phyloP scores from a whole-genome alignment of 148 eudicot genomes.

The Rhododendron molle region DNA sequence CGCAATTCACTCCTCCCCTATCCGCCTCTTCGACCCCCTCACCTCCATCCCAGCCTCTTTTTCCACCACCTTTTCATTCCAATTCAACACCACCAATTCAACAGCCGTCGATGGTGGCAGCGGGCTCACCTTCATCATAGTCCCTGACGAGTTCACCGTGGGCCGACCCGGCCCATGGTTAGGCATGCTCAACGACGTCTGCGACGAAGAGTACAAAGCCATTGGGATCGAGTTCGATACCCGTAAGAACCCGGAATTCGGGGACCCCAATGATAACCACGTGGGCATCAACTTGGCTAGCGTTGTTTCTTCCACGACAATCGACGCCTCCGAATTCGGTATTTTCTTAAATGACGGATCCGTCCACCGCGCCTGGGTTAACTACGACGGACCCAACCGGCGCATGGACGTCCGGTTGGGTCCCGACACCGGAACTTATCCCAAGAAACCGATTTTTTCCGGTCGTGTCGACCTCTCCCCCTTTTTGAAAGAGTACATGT shows the following conservation, averaged over 20 bases:
- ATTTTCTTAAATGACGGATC: slow-evolving; percentile 54
- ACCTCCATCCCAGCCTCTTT: slow-evolving; percentile 59
- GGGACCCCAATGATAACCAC: slow-evolving; percentile 83
- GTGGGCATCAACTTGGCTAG: slow-evolving; percentile 73
- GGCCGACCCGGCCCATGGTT: slow-evolving; percentile 87
- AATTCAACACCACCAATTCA: slow-evolving; percentile 20
- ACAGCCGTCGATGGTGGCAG: slow-evolving; percentile 32
- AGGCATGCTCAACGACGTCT: slow-evolving; percentile 81
- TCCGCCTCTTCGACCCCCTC: slow-evolving; percentile 63
- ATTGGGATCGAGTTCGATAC: slow-evolving; percentile 75
- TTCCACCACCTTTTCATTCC: slow-evolving; percentile 65
- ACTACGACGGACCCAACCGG: slow-evolving; percentile 43
- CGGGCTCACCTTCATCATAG: slow-evolving; percentile 69
- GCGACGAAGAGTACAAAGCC: slow-evolving; percentile 53
- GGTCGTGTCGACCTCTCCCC: slow-evolving; percentile 49
- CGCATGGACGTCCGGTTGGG: slow-evolving; percentile 49
- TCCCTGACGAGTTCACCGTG: slow-evolving; percentile 80
- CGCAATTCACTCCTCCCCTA: slow-evolving; percentile 54
- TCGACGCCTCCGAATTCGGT: slow-evolving; percentile 55
- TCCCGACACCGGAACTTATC: slow-evolving; percentile 12
- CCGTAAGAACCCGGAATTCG: slow-evolving; percentile 51
- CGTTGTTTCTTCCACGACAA: slow-evolving; percentile 49
- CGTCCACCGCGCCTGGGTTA: slow-evolving; percentile 44
- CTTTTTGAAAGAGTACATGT: slow-evolving; percentile 74
- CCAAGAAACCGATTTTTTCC: slow-evolving; percentile 38